Base-by-base conservation (phyloP, 768 basidiomycete species). In the Multifurca ochricompacta region DNA sequence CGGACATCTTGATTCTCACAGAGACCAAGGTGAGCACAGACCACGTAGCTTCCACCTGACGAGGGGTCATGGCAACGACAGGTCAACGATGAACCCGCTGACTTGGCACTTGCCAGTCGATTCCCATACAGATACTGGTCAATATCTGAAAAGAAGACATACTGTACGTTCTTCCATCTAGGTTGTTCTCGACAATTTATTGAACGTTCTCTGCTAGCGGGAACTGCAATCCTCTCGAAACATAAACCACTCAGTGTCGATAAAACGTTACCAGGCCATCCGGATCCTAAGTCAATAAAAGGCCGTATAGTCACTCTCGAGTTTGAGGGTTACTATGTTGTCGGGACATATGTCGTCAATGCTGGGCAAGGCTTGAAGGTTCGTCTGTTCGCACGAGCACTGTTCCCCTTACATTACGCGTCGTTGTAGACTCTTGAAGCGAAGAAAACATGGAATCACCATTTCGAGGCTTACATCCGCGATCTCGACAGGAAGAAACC, bases 291-390 rank as follows among this genome's bases (percentile, higher is more conserved):
- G 3, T 65, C 69, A 3, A 77, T 86, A 52, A 87, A 89, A 65
- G 87, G 91, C 16, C 80, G 91, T 21, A 83, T 91, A 37, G 67
- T 90, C 30, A 90, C 86, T 1, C 70, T 92, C n/a, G 91, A 93
- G 66, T 94, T 87, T 59, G 76, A 77, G 39, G 75, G 72, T 35
- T 77, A 69, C 45, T 92, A 81, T 58, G 60, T 94, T 6, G 71
- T 93, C 30, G 85, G 83, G 11, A 89, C 89, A 16, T 93, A 93
- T 60, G 86, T 88, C 28, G 82, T 86, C 9, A 93, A 94, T 59
- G 91, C 91, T 1, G 91, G 91, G 3, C 68, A 76, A 44, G 74
- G 77, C 8, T 70, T 94, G 30, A 90, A 92, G 80, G 39, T 44
- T n/a, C 21, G 47, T 34, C 19, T 23, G 21, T 32, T 49, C 48